phyloP scores from a whole-genome alignment of 2,329 filamentous ascomycete species.

The Talaromyces sp. region DNA sequence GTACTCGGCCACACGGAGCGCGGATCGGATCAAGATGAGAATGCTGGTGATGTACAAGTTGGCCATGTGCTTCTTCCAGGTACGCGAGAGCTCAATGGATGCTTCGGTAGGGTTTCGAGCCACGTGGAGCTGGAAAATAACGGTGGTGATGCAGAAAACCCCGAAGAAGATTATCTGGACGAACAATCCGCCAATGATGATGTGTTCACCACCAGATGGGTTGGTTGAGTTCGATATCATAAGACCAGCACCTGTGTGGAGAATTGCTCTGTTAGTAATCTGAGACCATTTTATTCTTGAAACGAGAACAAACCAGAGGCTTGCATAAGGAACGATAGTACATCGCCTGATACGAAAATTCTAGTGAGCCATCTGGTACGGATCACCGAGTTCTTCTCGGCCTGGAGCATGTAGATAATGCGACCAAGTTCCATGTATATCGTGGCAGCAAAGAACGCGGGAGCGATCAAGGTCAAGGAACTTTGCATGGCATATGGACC shows the following conservation, averaged over 20 bases:
- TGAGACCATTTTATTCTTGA: no score
- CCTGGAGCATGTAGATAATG: constrained; percentile 23
- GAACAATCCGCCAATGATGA: constrained; percentile 27
- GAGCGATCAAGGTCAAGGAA: constrained; percentile 25
- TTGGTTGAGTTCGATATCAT: background rate
- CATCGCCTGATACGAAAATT: constrained; percentile 27
- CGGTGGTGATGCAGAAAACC: constrained; percentile 22
- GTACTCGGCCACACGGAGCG: constrained; percentile 20
- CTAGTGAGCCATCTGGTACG: constrained; percentile 25
- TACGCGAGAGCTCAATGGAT: constrained; percentile 10
- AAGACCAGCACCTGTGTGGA: background rate
- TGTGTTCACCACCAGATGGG: constrained; percentile 16
- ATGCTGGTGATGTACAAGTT: constrained; percentile 18
- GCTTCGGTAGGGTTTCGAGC: constrained; percentile 21
- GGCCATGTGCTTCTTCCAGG: constrained; percentile 34
- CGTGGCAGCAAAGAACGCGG: constrained; percentile 31
- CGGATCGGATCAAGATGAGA: constrained; percentile 17
- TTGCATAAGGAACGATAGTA: constrained; percentile 29
- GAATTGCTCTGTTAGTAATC: no score
- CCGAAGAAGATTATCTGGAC: constrained; percentile 28
- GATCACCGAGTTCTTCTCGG: constrained; percentile 24
- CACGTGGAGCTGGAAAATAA: constrained; percentile 25
- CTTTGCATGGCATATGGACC: constrained; percentile 6
- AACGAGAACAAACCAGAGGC: constrained; percentile 15
- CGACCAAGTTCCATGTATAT: constrained; percentile 32